Conservation (phyloP, 2,329 filamentous ascomycete genomes). For the Hypoxylon sp. region DNA sequence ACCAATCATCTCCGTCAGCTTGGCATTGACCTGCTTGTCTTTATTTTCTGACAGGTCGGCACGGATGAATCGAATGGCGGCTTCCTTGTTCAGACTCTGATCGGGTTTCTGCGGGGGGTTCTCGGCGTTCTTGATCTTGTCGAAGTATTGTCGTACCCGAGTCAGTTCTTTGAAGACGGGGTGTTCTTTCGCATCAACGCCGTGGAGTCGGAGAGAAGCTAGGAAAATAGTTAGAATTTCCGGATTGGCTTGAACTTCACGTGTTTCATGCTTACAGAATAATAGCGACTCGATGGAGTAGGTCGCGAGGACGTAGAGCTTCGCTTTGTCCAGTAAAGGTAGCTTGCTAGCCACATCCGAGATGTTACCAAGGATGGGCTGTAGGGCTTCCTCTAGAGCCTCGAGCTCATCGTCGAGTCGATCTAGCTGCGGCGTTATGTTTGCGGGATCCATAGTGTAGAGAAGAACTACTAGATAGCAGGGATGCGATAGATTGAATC, state of each 20-base stretch:
- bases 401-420: constrained; percentile 83
- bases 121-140: constrained; percentile 86
- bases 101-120: constrained; percentile 66
- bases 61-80: constrained; percentile 84
- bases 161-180: constrained; percentile 86
- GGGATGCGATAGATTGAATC: not conserved
- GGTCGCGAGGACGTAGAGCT: constrained; percentile 87
- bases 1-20: constrained; percentile 67
- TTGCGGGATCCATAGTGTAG: constrained; percentile 59
- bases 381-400: constrained; percentile 77
- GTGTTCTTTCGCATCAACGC: constrained; percentile 84
- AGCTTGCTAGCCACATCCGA: constrained; percentile 79
- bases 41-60: constrained; percentile 74
- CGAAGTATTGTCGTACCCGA: constrained; percentile 90
- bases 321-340: constrained; percentile 93
- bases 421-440: constrained; percentile 76
- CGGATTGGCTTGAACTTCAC: not conserved
- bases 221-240: constrained; percentile 22
- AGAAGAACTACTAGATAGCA: not conserved
- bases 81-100: constrained; percentile 75
- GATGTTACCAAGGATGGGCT: constrained; percentile 78
- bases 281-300: constrained; percentile 92
- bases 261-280: constrained; percentile 72
- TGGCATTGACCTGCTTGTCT: constrained; percentile 63
- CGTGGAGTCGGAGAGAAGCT: constrained; percentile 82